Conservation (phyloP, 1,284 basidiomycete species). For the Moesziomyces parantarcticus region DNA sequence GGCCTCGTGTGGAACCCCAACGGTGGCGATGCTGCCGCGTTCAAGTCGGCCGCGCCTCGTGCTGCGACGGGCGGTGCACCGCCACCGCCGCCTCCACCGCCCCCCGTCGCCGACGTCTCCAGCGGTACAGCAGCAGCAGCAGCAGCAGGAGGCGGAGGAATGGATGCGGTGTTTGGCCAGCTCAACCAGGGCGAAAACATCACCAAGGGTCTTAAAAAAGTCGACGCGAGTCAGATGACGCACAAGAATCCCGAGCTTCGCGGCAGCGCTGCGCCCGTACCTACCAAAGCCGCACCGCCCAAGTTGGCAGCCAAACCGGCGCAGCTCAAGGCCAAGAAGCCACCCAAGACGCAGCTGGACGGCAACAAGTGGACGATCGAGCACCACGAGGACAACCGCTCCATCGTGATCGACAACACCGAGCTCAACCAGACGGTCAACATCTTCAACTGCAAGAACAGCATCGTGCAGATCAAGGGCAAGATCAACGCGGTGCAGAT, state of each 20-base stretch:
- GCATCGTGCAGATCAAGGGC: constrained; percentile 86
- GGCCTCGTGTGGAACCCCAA: constrained; percentile 89
- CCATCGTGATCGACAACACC: constrained; percentile 80
- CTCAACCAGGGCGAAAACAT: constrained; percentile 90
- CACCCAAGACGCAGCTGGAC: constrained; percentile 87
- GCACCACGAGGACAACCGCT: constrained; percentile 85
- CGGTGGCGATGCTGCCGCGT: constrained; percentile 46
- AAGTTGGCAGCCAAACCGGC: constrained; percentile 54
- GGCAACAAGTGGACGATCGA: constrained; percentile 96
- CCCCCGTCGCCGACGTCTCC: constrained; percentile 67
- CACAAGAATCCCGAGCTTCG: constrained; percentile 94
- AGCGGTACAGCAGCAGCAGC: constrained; percentile 68
- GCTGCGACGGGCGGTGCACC: constrained; percentile 74
- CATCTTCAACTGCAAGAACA: constrained; percentile 89
- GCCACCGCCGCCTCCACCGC: constrained; percentile 69
- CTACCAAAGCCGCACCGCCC: constrained; percentile 51
- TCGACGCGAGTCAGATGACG: constrained; percentile 95
- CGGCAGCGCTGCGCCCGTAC: constrained; percentile 66
- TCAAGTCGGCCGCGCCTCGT: constrained; percentile 56
- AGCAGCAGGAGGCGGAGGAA: constrained; percentile 74
- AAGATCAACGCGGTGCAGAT: constrained; percentile 95
- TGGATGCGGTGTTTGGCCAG: constrained; percentile 89
- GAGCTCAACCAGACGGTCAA: constrained; percentile 88
- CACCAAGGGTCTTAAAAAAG: constrained; percentile 90
- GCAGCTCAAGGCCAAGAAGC: constrained; percentile 77